These are phyloP conservation scores for Colletotrichum eleusines DNA, from an alignment of 2,329 filamentous ascomycete species.

Conservation along the genomic window DNA sequence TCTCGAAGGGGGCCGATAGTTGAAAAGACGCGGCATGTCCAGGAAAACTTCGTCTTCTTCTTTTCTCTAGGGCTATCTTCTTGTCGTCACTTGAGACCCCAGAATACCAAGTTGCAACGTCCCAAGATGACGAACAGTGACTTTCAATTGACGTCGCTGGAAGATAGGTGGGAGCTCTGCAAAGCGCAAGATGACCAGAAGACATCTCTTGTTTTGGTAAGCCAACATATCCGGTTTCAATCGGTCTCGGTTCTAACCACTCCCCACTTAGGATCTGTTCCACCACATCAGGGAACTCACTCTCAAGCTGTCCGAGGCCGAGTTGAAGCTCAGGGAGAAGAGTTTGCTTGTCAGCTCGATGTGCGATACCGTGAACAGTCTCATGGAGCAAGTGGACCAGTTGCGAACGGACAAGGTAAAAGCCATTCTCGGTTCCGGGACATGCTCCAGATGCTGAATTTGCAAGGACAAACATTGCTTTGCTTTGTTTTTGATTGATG, in stretches of 20 bases:
- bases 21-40: background rate
- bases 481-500: conserved; percentile 53
- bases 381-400: background rate
- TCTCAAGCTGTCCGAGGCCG: background rate
- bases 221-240: background rate
- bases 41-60: background rate
- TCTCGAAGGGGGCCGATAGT: background rate
- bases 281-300: background rate
- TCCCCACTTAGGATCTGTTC: conserved; percentile 19
- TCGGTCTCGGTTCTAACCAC: background rate
- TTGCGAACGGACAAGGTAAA: conserved; percentile 13
- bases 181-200: conserved; percentile 24
- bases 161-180: background rate
- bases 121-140: background rate
- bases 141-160: background rate
- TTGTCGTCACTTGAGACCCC: no score
- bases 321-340: conserved; percentile 6
- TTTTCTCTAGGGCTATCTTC: accelerated
- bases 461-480: conserved; percentile 45
- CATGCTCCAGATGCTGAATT: background rate
- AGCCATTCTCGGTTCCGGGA: background rate
- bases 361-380: background rate
- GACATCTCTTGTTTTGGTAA: background rate
- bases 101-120: no score
- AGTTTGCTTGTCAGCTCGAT: conserved; percentile 13